Percentiles rank a stretch among this genome's conserved stretches.
Conservation (phyloP, 352 stramenopile species). For the Phytophthora quininea region DNA sequence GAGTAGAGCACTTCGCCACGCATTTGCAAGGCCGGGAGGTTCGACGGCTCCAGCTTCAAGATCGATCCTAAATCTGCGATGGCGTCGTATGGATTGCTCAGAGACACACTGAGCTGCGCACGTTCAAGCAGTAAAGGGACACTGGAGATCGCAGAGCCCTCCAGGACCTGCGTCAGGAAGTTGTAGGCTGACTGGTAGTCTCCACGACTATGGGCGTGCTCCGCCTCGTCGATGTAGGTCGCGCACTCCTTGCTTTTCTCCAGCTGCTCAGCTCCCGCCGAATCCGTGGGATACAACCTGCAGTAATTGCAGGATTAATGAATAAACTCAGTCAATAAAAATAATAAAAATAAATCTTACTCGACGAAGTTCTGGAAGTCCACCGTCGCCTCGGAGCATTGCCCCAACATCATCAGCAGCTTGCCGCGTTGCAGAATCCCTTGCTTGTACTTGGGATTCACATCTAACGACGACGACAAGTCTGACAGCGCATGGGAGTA, state of each 20-base stretch:
- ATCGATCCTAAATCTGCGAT: slow-evolving; percentile 76
- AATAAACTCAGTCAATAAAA: neutral
- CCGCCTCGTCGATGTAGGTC: slow-evolving; percentile 64
- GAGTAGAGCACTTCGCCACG: slow-evolving; percentile 84
- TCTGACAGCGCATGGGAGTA: slow-evolving; percentile 75
- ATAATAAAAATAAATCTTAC: slow-evolving; percentile 30
- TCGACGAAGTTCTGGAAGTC: slow-evolving; percentile 68
- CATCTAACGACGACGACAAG: slow-evolving; percentile 65
- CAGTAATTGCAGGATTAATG: slow-evolving; percentile 4
- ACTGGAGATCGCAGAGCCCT: slow-evolving; percentile 75
- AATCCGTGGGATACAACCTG: slow-evolving; percentile 68
- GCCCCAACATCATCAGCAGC: slow-evolving; percentile 79
- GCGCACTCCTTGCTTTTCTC: slow-evolving; percentile 72
- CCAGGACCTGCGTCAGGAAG: slow-evolving; percentile 73
- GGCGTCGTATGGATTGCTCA: slow-evolving; percentile 75
- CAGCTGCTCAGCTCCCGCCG: slow-evolving; percentile 52
- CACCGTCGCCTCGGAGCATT: slow-evolving; percentile 58
- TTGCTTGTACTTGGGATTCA: slow-evolving; percentile 86
- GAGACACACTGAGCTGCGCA: slow-evolving; percentile 73
- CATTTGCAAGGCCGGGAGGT: slow-evolving; percentile 69
- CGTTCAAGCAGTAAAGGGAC: slow-evolving; percentile 68
- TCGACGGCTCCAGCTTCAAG: slow-evolving; percentile 75
- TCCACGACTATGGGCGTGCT: slow-evolving; percentile 66
- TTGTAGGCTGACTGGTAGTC: slow-evolving; percentile 69
- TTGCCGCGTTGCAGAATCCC: slow-evolving; percentile 76